phyloP scores from a whole-genome alignment of 2,329 filamentous ascomycete species.

The Aquanectria penicillioides region DNA sequence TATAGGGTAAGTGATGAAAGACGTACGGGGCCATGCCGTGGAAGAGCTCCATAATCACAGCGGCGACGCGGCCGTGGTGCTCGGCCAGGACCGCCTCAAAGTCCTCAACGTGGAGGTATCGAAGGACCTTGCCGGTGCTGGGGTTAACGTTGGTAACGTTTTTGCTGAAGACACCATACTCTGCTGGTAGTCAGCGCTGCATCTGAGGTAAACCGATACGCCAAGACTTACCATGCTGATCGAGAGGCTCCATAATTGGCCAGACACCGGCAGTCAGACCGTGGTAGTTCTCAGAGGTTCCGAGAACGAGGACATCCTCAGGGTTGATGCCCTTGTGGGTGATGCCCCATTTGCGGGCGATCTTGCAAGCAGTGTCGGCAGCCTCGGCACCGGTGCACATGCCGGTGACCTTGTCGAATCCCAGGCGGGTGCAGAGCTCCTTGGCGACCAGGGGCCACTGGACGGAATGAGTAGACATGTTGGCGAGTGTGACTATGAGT shows the following conservation, averaged over 20 bases:
- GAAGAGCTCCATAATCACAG: constrained; percentile 21
- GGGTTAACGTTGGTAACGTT: constrained; percentile 27
- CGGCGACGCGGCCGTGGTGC: constrained; percentile 14
- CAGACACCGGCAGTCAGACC: constrained; percentile 26
- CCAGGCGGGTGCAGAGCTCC: constrained; percentile 23
- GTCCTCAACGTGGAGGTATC: constrained; percentile 21
- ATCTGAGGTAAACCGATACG: too few relatives aligned
- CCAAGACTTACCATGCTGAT: constrained; percentile 8
- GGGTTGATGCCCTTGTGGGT: constrained; percentile 19
- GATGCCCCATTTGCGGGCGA: constrained; percentile 32
- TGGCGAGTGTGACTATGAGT: constrained; percentile 22
- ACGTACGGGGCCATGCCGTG: constrained; percentile 20
- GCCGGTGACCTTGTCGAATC: constrained; percentile 28
- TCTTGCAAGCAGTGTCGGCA: constrained; percentile 30
- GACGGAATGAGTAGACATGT: constrained; percentile 20
- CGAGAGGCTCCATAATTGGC: constrained; percentile 25
- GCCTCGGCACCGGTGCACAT: constrained; percentile 32
- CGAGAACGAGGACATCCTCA: constrained; percentile 25
- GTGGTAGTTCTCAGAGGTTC: constrained; percentile 31
- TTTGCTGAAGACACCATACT: constrained; percentile 23
- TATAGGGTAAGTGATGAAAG: too few relatives aligned
- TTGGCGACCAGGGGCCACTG: constrained; percentile 25
- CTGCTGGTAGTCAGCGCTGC: background rate
- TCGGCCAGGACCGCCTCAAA: constrained; percentile 20
- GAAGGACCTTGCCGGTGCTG: constrained; percentile 21